These are phyloP conservation scores for Phyllostachys edulis DNA, from an alignment of 176 grass and related monocot species.

Conservation along the genomic window DNA sequence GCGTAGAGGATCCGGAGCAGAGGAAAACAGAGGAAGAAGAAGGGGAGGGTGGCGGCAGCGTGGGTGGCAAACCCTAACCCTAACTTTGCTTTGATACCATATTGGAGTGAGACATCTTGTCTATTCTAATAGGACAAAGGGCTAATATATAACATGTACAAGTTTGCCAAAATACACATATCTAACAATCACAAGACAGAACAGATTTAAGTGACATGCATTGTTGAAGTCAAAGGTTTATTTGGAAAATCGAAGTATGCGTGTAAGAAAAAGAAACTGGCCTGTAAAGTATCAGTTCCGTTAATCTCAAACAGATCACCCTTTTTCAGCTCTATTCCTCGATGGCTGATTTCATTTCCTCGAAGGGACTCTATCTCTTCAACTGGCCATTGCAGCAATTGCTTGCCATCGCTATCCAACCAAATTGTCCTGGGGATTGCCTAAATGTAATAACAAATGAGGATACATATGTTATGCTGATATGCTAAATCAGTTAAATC, in stretches of 20 bases:
- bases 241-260: background rate
- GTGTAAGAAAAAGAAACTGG: background rate
- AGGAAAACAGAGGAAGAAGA: too few species aligned
- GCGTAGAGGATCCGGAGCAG: too few species aligned
- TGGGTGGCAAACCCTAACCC: too few species aligned
- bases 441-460: conserved; percentile 34
- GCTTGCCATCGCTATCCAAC: background rate
- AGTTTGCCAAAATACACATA: too few species aligned
- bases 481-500: background rate
- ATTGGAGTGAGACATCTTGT: too few species aligned
- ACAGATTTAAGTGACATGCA: background rate
- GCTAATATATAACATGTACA: too few species aligned
- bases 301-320: background rate
- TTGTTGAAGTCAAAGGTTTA: background rate
- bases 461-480: background rate
- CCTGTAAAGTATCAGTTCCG: conserved; percentile 45
- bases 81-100: too few species aligned
- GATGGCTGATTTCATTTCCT: background rate
- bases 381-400: background rate
- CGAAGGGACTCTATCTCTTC: background rate
- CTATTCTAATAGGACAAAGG: too few species aligned
- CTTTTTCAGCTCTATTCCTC: background rate
- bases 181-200: background rate
- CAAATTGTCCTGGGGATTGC: conserved; percentile 40
- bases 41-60: too few species aligned